Percentiles rank a stretch among this genome's conserved stretches.
These are phyloP conservation scores for Hypholoma fasciculare DNA, from an alignment of 768 basidiomycete genomes.

Conservation along the genomic window DNA sequence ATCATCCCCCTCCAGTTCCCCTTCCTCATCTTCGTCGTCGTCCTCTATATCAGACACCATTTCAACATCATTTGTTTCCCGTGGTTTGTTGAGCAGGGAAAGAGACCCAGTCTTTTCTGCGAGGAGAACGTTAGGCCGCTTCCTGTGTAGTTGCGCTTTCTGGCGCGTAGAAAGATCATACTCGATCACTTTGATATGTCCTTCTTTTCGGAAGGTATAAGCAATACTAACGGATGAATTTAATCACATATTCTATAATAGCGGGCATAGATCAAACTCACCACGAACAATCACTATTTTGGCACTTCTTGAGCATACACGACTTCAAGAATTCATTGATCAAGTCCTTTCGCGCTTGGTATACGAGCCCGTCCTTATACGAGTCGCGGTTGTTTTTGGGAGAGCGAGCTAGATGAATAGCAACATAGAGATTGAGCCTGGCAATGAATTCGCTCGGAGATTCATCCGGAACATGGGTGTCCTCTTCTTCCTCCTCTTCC, in stretches of 20 bases:
- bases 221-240: constrained; percentile 47
- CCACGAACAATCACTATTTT: constrained; percentile 77
- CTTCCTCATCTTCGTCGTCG: constrained; percentile 48
- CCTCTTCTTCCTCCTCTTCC: constrained; percentile 41
- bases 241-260: constrained; percentile 6
- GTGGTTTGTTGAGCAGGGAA: constrained; percentile 21
- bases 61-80: constrained; percentile 41
- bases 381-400: constrained; percentile 69
- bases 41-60: constrained; percentile 52
- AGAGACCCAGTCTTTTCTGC: constrained; percentile 42
- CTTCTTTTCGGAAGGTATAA: constrained; percentile 93
- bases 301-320: constrained; percentile 71
- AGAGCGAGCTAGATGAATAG: constrained; percentile 47
- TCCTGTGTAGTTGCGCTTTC: constrained; percentile 58
- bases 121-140: constrained; percentile 77
- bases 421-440: constrained; percentile 67
- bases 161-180: constrained; percentile 84
- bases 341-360: constrained; percentile 80
- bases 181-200: constrained; percentile 91
- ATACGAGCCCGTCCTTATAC: constrained; percentile 89
- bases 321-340: constrained; percentile 80
- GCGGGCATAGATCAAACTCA: constrained; percentile 39
- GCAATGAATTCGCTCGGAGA: constrained; percentile 58
- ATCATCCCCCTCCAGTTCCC: constrained; percentile 42
- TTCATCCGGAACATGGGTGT: constrained; percentile 52